Base-by-base conservation (phyloP, 1,139 yeast genomes). In the Kurtzmaniella quercitrusa region DNA sequence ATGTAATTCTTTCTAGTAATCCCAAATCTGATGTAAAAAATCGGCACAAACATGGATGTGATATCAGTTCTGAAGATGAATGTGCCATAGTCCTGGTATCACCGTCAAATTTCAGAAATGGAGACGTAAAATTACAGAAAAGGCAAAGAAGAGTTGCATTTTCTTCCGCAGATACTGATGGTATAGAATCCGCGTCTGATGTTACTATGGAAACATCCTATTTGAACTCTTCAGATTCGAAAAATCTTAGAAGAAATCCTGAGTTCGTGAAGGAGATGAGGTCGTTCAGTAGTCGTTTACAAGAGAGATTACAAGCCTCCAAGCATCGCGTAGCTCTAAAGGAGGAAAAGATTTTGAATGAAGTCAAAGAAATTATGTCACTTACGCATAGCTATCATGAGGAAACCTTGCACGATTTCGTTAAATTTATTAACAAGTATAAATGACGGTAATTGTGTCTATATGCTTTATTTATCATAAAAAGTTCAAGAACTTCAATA, bases 401-500 rank as follows among this genome's bases (percentile, higher is more conserved):
- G 11, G 34, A 30, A 30, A 14, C 34, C 5, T 14, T 30, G 18
- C 34, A 16, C 18, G 16, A 30, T 14, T 30, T 30, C 6, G 16
- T 16, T 9, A 9, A 11, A 14, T 14, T 30, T 9, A 16, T 16
- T 9, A 16, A 30, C 6, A 30, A 30, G 18, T 30, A 30, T 14
- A 30, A 30, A 30, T 22, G 26, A 22, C 30, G 4, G 5, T 26
- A 9, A 26, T 9, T 5, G 11, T 30, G 34, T 14, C 16, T 30
- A 30, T 9, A 14, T 30, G 34, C 33, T 28, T 8, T 12, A 8
- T 16, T 28, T 28, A 42, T 33, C 26, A 40, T 22, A 38, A 39
- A 23, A 45, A 60, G 5, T 52, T 48, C 36, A 76, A 53, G 49
- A 79, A 82, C 7, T 67, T 59, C 37, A 73, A 54, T 2, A 84